phyloP scores from a whole-genome alignment of 179 eudicot genomes.

The Amaranthus tricolor region DNA sequence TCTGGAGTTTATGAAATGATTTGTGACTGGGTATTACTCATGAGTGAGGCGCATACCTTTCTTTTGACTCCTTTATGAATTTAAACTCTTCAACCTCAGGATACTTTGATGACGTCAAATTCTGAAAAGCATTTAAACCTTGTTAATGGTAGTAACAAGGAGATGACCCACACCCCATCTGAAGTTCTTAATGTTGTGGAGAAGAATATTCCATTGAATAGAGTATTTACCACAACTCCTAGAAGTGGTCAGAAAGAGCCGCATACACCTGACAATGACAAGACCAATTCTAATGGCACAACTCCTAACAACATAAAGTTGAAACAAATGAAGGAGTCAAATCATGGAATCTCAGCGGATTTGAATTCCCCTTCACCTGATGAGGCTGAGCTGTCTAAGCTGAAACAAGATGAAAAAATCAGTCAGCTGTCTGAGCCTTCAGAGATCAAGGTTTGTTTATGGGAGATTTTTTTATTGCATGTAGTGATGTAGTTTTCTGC shows the following conservation, averaged over 20 bases:
- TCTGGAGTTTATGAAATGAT: too few relatives aligned
- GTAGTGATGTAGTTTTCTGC: background rate
- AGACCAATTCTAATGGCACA: constrained; percentile 14
- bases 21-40: too few relatives aligned
- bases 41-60: background rate
- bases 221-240: background rate
- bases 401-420: constrained; percentile 25
- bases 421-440: constrained; percentile 24
- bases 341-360: constrained; percentile 14
- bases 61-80: background rate
- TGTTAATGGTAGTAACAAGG: constrained; percentile 22
- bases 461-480: background rate
- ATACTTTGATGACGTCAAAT: constrained; percentile 28
- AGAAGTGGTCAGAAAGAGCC: constrained; percentile 24
- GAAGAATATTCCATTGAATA: constrained; percentile 15
- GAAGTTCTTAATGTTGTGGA: constrained; percentile 15
- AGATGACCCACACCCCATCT: constrained; percentile 4
- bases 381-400: constrained; percentile 8
- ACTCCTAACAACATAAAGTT: constrained; percentile 14
- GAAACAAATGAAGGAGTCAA: constrained; percentile 15
- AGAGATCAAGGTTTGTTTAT: constrained; percentile 15
- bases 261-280: constrained; percentile 24
- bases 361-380: constrained; percentile 6
- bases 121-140: constrained; percentile 20
- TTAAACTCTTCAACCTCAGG: constrained; percentile 28